These are phyloP conservation scores for Parmelia sp. DNA, from an alignment of 495 filamentous ascomycete genomes.

Conservation along the genomic window DNA sequence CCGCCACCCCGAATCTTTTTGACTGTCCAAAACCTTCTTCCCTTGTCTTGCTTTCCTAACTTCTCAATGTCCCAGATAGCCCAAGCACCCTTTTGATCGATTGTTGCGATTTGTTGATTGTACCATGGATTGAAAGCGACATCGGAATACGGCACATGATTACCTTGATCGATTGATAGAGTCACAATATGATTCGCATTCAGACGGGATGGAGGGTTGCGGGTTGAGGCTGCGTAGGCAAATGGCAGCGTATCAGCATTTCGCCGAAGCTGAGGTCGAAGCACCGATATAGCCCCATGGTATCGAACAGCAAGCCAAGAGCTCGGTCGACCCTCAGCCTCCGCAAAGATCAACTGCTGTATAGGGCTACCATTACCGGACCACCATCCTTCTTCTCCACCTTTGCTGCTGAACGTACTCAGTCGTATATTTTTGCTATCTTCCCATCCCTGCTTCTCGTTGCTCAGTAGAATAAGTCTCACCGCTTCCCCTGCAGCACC, in stretches of 20 bases:
- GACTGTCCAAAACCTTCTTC: conserved; percentile 27
- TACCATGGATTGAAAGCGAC: conserved; percentile 74
- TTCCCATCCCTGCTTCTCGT: conserved; percentile 33
- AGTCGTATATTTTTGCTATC: conserved; percentile 22
- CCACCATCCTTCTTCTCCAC: conserved; percentile 49
- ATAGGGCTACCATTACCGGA: conserved; percentile 51
- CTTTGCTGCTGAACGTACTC: conserved; percentile 33
- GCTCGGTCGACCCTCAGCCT: conserved; percentile 40
- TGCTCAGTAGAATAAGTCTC: conserved; percentile 34
- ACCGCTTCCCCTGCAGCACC: conserved; percentile 41
- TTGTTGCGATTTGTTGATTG: conserved; percentile 59
- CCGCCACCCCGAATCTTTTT: conserved; percentile 24
- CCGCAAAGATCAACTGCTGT: conserved; percentile 59
- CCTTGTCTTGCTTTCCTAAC: conserved; percentile 30
- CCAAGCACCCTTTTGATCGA: conserved; percentile 71
- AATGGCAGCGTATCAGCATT: background rate
- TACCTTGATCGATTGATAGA: conserved; percentile 48
- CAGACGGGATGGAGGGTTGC: conserved; percentile 45
- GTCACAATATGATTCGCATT: conserved; percentile 55
- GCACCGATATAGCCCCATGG: conserved; percentile 48
- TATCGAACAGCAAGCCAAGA: conserved; percentile 61
- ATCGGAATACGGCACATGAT: conserved; percentile 58
- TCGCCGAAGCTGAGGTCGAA: conserved; percentile 44
- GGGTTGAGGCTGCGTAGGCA: background rate
- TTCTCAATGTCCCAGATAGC: conserved; percentile 63